Percentiles rank a stretch among this genome's conserved stretches.
phyloP scores from a whole-genome alignment of 1,139 yeast species.

The Yamadazyma epiphylla region DNA sequence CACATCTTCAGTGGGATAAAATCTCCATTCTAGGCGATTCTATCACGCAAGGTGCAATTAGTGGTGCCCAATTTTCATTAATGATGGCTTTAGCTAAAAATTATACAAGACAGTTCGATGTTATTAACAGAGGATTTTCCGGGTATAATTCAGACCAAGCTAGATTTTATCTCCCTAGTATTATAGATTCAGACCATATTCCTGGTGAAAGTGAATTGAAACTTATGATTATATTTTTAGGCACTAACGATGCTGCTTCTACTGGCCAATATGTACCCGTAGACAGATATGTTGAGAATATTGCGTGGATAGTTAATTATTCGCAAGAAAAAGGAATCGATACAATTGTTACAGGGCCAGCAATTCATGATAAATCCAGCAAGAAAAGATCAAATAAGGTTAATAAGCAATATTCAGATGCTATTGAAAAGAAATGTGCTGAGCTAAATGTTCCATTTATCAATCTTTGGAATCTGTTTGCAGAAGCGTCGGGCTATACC shows the following conservation, averaged over 20 bases:
- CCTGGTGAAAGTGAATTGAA: slow-evolving; percentile 20
- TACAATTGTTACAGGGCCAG: slow-evolving; percentile 61
- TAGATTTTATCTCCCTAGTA: slow-evolving; percentile 38
- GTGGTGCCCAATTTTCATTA: no score
- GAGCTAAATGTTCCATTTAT: slow-evolving; percentile 47
- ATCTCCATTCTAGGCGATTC: no score
- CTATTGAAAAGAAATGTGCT: slow-evolving; percentile 42
- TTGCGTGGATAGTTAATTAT: slow-evolving; percentile 33
- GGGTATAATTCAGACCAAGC: slow-evolving; percentile 63
- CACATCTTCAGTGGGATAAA: no score
- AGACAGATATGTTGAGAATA: slow-evolving; percentile 45
- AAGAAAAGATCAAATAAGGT: slow-evolving; percentile 14
- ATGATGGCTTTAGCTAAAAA: no score
- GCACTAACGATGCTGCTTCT: slow-evolving; percentile 65
- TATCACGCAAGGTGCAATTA: no score
- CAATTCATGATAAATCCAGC: slow-evolving; percentile 41
- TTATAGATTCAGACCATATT: slow-evolving; percentile 41
- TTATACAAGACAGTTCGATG: slow-evolving; percentile 53
- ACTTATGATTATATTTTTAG: slow-evolving; percentile 61
- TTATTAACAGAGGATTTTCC: slow-evolving; percentile 56
- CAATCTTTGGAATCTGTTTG: slow-evolving; percentile 39
- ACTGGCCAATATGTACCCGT: slow-evolving; percentile 53
- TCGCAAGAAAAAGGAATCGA: slow-evolving; percentile 40
- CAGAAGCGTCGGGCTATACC: slow-evolving; percentile 8
- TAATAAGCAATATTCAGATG: slow-evolving; percentile 48